Evolutionary conservation across 2,329 filamentous ascomycete species (phyloP).

Genomic region (Trichoderma brevicompactum): DNA sequence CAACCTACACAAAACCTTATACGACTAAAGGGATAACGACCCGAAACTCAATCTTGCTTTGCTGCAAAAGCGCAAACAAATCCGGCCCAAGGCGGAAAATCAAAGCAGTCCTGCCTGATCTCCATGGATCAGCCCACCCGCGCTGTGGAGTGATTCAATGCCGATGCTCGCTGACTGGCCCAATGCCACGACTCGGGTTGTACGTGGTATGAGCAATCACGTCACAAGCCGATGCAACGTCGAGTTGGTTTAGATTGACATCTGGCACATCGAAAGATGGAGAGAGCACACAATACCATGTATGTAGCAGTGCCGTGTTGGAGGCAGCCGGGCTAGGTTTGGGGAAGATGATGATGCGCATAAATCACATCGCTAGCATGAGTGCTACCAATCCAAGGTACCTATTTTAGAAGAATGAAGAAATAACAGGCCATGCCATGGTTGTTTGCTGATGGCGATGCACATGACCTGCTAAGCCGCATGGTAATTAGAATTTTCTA

Average conservation of each 20-base stretch:
- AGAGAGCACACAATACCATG: too few species aligned
- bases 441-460: background rate
- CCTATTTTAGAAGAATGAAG: too few species aligned
- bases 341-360: background rate
- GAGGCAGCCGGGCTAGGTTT: background rate
- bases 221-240: constrained; percentile 19
- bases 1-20: background rate
- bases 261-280: background rate
- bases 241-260: constrained; percentile 3
- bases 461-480: background rate
- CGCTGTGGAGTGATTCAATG: constrained; percentile 23
- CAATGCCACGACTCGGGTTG: background rate
- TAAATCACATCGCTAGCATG: background rate
- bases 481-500: background rate
- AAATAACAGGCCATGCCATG: too few species aligned
- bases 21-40: background rate
- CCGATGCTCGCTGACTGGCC: constrained; percentile 18
- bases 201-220: constrained; percentile 28
- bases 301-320: background rate
- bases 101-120: constrained; percentile 24
- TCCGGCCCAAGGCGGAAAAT: constrained; percentile 14
- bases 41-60: background rate
- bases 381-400: too few species aligned
- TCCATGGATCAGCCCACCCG: constrained; percentile 23
- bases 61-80: background rate